phyloP scores from a whole-genome alignment of 2,329 filamentous ascomycete species.

The Diaporthe caulivora region DNA sequence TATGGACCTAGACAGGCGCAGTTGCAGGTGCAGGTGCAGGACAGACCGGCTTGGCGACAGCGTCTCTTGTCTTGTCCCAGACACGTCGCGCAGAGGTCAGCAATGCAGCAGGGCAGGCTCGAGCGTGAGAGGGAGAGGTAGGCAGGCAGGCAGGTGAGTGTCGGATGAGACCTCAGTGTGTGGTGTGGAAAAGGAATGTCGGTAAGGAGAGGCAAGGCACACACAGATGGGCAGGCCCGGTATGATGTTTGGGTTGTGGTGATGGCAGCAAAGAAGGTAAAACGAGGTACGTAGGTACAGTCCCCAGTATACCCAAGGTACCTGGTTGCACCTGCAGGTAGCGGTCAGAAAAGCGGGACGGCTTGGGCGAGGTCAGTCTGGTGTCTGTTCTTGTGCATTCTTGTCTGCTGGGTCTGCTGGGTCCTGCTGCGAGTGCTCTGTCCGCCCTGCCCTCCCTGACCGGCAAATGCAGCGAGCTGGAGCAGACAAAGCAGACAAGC shows the following conservation, averaged over 20 bases:
- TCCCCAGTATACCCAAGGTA: too few species aligned
- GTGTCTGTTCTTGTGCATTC: too few species aligned
- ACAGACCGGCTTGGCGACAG: not conserved
- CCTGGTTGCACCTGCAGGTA: constrained; percentile 24
- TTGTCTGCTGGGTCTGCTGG: constrained; percentile 25
- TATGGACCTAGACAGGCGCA: constrained; percentile 3
- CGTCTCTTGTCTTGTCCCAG: constrained; percentile 1
- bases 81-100: constrained; percentile 14
- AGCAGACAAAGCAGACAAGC: too few species aligned
- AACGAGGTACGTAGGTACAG: not conserved
- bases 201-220: constrained; percentile 1
- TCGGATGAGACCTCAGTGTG: not conserved
- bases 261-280: constrained; percentile 2
- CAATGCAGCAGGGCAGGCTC: not conserved
- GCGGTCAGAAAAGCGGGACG: constrained; percentile 27
- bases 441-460: constrained; percentile 14
- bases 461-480: constrained; percentile 29
- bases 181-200: not conserved
- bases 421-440: constrained; percentile 25
- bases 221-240: constrained; percentile 1
- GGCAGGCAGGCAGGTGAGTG: not conserved
- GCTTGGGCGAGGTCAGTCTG: constrained; percentile 9
- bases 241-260: constrained; percentile 2
- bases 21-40: not conserved
- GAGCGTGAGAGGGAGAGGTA: not conserved